These are phyloP conservation scores for Cercospora canescens DNA, from an alignment of 2,329 filamentous ascomycete genomes.

Conservation along the genomic window DNA sequence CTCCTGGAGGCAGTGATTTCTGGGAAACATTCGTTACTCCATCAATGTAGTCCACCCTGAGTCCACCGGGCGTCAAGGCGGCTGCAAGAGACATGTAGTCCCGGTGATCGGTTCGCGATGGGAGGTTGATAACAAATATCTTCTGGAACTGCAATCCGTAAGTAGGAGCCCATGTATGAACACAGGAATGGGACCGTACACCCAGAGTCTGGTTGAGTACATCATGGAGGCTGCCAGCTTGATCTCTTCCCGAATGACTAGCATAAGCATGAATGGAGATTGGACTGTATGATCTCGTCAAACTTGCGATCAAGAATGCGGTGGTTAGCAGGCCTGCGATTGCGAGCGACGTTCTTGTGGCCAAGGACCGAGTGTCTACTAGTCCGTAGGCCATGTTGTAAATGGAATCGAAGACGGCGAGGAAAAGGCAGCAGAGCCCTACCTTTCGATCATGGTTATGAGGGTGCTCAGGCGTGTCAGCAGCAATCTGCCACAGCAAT, in stretches of 20 bases:
- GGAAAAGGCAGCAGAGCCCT: neutral
- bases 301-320: neutral
- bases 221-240: conserved; percentile 9
- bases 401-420: neutral
- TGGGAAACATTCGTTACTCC: conserved; percentile 42
- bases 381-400: neutral
- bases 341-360: neutral
- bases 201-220: conserved; percentile 20
- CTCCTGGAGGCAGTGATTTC: conserved; percentile 37
- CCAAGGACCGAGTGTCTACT: neutral
- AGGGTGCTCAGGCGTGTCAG: neutral
- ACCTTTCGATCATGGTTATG: neutral
- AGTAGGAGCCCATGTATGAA: neutral
- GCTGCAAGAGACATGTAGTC: conserved; percentile 53
- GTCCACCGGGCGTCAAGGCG: conserved; percentile 48
- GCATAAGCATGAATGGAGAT: neutral
- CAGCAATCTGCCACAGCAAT: neutral
- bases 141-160: conserved; percentile 46
- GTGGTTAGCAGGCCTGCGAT: neutral
- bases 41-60: conserved; percentile 34
- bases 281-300: neutral
- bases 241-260: neutral
- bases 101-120: conserved; percentile 52
- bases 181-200: conserved; percentile 4
- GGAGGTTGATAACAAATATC: conserved; percentile 56